Base-by-base conservation (phyloP, 495 filamentous ascomycete species). In the Aspergillus cristatus region DNA sequence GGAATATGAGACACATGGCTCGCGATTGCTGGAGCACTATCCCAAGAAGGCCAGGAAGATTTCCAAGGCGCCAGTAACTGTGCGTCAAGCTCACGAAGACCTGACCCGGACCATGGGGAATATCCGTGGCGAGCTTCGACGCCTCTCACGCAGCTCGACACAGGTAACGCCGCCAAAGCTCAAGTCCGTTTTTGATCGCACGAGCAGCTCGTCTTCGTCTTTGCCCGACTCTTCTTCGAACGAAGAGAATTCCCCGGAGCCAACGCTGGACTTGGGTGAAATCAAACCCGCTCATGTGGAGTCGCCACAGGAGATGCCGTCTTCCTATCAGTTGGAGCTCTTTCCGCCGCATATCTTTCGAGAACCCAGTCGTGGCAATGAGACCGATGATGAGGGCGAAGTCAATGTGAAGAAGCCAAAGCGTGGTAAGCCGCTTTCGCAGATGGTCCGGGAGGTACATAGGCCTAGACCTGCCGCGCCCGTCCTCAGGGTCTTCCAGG, bases 131-230 rank as follows among this genome's bases (percentile, higher is more conserved):
- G 71, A 78, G 47, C 79, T 86, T 28, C 72, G 76, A 12, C 56
- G 65, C 16, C 62, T 75, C 20, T 57, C 72, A 12, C 60, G 72
- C 48, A 71, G 53, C 46, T 66, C 57, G 36, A 74, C 58, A 35
- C 67, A 63, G 46, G 63, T 70, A 32, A 68, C 57, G 26, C 53
- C 68, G 10, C 65, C 60, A 3, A 67, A 59, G 4, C 68, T 77
- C 26, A 67, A 72, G 3, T 86, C 82, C 0, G 78, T 87, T 3
- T 87, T 87, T 45, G 81, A 86, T 50, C 68, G 79, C 14, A 74
- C 78, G 1, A 84, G 76, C 39, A 82, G 78, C 53, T 71, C 72
- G 6, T 82, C 81, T 0, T 71, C 69, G 6, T 63, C 60, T 3
- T 51, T 57, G 6, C 64, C 61, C 0, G 62, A 60, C 7, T 71